Percentiles rank a stretch among this genome's conserved stretches.
Evolutionary conservation across 2,329 filamentous ascomycete genomes (phyloP).

Genomic region (Pseudogymnoascus sp.): DNA sequence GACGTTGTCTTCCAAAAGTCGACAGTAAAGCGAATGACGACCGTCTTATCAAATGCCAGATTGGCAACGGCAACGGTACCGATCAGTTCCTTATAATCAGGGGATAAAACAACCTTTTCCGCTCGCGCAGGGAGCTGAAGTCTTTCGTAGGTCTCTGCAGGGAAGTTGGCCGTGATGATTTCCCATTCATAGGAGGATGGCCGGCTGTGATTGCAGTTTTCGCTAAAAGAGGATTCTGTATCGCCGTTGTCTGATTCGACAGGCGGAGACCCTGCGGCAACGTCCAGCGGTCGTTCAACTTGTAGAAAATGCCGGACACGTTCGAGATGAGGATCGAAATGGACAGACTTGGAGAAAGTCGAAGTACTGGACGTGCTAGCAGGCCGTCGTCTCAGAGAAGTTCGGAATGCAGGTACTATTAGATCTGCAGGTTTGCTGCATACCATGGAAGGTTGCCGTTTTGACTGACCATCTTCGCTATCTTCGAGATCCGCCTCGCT

Average conservation of each 20-base stretch:
- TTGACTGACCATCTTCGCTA: no score
- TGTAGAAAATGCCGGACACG: conserved; percentile 94
- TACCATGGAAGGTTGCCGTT: no score
- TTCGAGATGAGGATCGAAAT: conserved; percentile 94
- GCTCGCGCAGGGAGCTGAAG: conserved; percentile 63
- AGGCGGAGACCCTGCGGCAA: conserved; percentile 88
- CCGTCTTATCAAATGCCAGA: conserved; percentile 77
- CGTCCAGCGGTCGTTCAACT: conserved; percentile 84
- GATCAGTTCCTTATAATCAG: conserved; percentile 78
- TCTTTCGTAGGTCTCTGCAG: conserved; percentile 55
- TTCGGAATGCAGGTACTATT: conserved; percentile 80
- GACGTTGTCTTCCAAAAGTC: conserved; percentile 99
- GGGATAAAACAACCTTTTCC: conserved; percentile 79
- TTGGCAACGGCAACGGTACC: conserved; percentile 86
- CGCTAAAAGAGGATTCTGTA: conserved; percentile 76
- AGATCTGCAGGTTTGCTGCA: no score
- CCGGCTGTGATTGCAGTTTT: conserved; percentile 36
- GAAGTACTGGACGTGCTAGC: conserved; percentile 97
- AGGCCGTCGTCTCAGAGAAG: conserved; percentile 68
- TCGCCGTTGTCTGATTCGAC: conserved; percentile 84
- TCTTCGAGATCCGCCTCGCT: no score
- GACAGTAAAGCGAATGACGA: conserved; percentile 86
- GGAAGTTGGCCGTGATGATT: conserved; percentile 78
- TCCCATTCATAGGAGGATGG: conserved; percentile 72
- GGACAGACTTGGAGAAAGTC: conserved; percentile 89